Evolutionary conservation across 2,329 filamentous ascomycete genomes (phyloP), one percentile per base, ranked within the genome.

Genomic region (Iodosphaeria phyllophila): DNA sequence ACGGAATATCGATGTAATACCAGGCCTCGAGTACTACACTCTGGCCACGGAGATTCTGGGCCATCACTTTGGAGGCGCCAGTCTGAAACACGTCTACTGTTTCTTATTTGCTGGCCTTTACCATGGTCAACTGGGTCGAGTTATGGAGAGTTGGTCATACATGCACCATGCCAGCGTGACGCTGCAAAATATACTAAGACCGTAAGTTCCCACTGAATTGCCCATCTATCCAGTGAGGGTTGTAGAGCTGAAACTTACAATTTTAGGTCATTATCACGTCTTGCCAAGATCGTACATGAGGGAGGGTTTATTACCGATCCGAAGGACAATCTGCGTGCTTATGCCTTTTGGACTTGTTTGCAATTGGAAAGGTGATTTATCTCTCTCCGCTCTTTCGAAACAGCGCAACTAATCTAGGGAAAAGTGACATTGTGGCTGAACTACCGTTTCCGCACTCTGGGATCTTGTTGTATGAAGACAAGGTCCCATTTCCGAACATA

Each of bases 301-400:
- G 37, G 37, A 10, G 34, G n/a, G n/a, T n/a, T n/a, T n/a, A n/a
- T n/a, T n/a, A n/a, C n/a, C n/a, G n/a, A n/a, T n/a, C n/a, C n/a
- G 29, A 37, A 54, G 22, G 64, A 73, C 37, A 79, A 83, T 40
- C 58, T 74, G 28, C 58, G 75, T 18, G 58, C 75, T 9, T 63
- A 91, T 37, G 75, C 80, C 1, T 93, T 84, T 40, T 95, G 86
- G 86, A 89, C 84, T 6, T 92, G 80, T 43, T 55, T 93, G 33
- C 86, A 95, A 42, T 60, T 95, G 8, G 86, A 95, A 49, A 92
- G 74, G 75, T 80, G 47, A 36, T 48, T 21, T 10, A 5, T 4
- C 3, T 22, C 8, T 24, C 21, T 9, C 3, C 2, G 12, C 13
- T 13, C 13, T 14, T 22, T 4, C 10, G 8, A 9, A 5, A 13